These are phyloP conservation scores for Exophiala xenobiotica DNA, from an alignment of 2,329 filamentous ascomycete genomes.

Conservation along the genomic window DNA sequence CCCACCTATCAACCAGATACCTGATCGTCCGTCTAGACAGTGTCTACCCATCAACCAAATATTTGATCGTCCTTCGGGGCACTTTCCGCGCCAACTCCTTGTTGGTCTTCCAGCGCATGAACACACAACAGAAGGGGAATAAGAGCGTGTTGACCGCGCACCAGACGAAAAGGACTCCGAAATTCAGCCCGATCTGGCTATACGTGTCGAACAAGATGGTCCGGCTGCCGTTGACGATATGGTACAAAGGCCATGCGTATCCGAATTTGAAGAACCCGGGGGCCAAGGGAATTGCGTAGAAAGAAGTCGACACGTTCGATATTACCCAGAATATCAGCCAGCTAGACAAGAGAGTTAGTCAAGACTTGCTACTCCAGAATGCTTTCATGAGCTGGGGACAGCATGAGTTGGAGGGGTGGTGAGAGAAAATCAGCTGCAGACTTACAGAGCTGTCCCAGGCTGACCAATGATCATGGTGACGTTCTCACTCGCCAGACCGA, in stretches of 20 bases:
- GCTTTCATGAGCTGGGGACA: too few species aligned
- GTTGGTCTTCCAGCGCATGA: conserved; percentile 45
- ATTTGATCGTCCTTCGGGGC: conserved; percentile 19
- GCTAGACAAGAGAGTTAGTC: background rate
- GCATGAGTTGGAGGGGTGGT: too few species aligned
- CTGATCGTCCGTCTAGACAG: background rate
- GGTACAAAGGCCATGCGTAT: conserved; percentile 63
- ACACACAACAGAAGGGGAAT: conserved; percentile 52
- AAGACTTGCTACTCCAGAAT: too few species aligned
- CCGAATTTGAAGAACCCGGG: conserved; percentile 62
- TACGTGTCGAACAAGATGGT: conserved; percentile 63
- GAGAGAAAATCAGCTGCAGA: background rate
- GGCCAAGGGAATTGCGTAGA: conserved; percentile 60
- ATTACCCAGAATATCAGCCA: conserved; percentile 70
- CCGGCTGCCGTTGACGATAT: conserved; percentile 59
- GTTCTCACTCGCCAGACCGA: conserved; percentile 65
- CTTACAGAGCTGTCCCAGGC: conserved; percentile 54
- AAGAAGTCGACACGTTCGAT: conserved; percentile 60
- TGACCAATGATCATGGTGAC: conserved; percentile 61
- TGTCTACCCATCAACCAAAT: conserved; percentile 23
- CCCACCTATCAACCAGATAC: too few species aligned
- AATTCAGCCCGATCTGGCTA: conserved; percentile 59
- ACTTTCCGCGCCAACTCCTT: conserved; percentile 21
- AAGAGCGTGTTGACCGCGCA: conserved; percentile 51
- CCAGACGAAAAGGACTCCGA: conserved; percentile 62